A percentile compares a stretch with the other conserved stretches of the same genome.
Evolutionary conservation across 257 asterid genomes (phyloP).

Genomic region (Phtheirospermum japonicum): DNA sequence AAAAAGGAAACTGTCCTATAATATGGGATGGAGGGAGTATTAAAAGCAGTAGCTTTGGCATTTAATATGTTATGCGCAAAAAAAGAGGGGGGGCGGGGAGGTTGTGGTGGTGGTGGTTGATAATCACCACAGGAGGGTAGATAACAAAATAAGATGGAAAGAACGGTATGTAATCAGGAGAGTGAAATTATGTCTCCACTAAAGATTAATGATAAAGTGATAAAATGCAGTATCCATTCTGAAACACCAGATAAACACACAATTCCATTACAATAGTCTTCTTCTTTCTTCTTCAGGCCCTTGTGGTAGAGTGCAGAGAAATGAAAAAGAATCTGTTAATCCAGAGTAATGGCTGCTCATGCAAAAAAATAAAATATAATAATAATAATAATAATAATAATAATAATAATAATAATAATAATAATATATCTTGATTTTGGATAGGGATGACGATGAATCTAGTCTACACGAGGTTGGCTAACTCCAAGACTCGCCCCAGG

Average conservation of each 20-base stretch:
- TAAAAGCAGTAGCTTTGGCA: constrained; percentile 17
- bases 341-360: constrained; percentile 1
- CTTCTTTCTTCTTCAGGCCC: not conserved
- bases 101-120: too few relatives aligned
- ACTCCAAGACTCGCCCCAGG: not conserved
- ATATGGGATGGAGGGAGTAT: too few relatives aligned
- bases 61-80: not conserved
- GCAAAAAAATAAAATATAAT: not conserved
- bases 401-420: too few relatives aligned
- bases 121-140: constrained; percentile 17
- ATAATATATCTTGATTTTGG: too few relatives aligned
- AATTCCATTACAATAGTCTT: not conserved
- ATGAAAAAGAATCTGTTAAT: not conserved
- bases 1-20: too few relatives aligned
- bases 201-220: constrained; percentile 6
- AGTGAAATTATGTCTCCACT: not conserved
- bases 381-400: too few relatives aligned
- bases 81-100: too few relatives aligned
- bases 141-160: constrained; percentile 8
- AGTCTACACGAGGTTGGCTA: not conserved
- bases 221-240: not conserved
- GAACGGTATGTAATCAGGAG: constrained; percentile 1
- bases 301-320: constrained; percentile 14
- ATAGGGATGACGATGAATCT: not conserved
- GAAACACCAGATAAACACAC: constrained; percentile 13